Evolutionary conservation across 116 monocot genomes (phyloP).

Genomic region (Dioscorea cayenensis): DNA sequence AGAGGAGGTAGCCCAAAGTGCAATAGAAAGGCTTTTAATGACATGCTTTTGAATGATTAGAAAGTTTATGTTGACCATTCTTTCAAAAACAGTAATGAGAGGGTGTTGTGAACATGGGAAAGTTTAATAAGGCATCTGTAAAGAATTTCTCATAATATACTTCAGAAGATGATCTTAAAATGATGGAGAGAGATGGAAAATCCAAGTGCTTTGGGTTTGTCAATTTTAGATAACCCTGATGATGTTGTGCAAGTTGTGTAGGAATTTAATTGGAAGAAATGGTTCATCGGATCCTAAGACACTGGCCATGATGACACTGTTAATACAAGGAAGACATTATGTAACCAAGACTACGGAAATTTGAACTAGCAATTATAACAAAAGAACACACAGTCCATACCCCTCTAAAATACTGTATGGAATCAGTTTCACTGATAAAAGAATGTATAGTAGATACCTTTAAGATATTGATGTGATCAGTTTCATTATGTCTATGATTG

Average conservation of each 20-base stretch:
- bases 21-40: constrained; percentile 84
- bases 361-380: no score
- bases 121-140: constrained; percentile 87
- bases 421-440: no score
- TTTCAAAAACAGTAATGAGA: constrained; percentile 84
- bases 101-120: constrained; percentile 23
- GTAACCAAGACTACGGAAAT: no score
- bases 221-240: constrained; percentile 82
- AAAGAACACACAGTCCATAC: no score
- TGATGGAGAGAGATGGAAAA: constrained; percentile 95
- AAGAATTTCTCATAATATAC: constrained; percentile 74
- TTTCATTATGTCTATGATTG: no score
- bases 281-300: no score
- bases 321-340: no score
- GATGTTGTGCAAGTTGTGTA: constrained; percentile 75
- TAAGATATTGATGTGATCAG: no score
- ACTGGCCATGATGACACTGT: no score
- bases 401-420: no score
- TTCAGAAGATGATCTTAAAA: constrained; percentile 58
- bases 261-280: constrained; percentile 76
- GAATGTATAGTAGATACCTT: no score
- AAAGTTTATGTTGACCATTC: constrained; percentile 81
- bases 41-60: constrained; percentile 92
- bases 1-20: constrained; percentile 67
- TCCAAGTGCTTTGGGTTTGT: no score